phyloP scores from a whole-genome alignment of 192 early-diverging fungal species.

The Linnemannia zychae region DNA sequence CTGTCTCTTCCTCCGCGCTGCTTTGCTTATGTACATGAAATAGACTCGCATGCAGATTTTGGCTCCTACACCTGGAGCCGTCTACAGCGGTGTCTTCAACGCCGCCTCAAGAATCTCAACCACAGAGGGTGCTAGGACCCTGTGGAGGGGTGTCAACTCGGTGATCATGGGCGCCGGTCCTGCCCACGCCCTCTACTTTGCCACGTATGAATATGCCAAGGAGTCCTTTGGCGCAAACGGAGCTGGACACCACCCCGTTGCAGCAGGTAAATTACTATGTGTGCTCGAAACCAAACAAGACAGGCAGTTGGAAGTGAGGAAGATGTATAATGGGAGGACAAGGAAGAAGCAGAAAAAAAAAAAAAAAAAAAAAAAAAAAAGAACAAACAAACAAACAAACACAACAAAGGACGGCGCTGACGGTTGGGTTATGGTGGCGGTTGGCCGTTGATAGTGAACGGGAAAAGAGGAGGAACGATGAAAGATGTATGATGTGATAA shows the following conservation, averaged over 20 bases:
- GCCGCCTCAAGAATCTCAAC: slow-evolving; percentile 79
- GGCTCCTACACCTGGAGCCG: slow-evolving; percentile 72
- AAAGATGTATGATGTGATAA: not conserved
- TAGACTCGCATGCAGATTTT: slow-evolving; percentile 96
- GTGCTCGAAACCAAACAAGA: not conserved
- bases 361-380: not conserved
- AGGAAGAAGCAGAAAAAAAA: not conserved
- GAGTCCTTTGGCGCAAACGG: slow-evolving; percentile 73
- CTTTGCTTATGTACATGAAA: slow-evolving; percentile 1
- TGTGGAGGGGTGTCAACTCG: slow-evolving; percentile 95
- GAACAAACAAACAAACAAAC: not conserved
- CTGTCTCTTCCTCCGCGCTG: too few relatives aligned
- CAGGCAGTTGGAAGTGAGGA: not conserved
- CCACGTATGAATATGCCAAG: slow-evolving; percentile 93
- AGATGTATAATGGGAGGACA: not conserved
- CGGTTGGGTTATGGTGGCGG: not conserved
- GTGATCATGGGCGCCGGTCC: slow-evolving; percentile 95
- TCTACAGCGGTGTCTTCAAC: slow-evolving; percentile 80
- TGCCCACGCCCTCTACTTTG: slow-evolving; percentile 96
- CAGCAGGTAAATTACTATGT: slow-evolving; percentile 63
- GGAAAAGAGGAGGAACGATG: not conserved
- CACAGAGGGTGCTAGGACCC: slow-evolving; percentile 80
- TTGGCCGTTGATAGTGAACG: not conserved
- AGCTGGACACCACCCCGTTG: slow-evolving; percentile 69
- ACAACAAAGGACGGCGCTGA: not conserved